Conservation (phyloP, 169 alveolate genomes). For the Eimeria zaria region DNA sequence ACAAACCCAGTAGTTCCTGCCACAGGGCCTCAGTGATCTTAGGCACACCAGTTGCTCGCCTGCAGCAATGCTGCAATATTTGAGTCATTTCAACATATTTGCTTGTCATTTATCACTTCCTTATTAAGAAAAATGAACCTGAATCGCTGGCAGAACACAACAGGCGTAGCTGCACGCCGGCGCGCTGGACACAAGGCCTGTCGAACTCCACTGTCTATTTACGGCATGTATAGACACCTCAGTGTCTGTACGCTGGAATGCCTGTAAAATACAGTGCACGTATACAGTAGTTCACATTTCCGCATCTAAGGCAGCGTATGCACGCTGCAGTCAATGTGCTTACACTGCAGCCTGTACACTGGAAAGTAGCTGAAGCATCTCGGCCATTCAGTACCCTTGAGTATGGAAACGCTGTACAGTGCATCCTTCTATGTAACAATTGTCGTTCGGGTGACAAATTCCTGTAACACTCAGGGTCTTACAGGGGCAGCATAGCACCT, state of each 20-base stretch:
- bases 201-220: neutral
- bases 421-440: too few species aligned
- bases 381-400: neutral
- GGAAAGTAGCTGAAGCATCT: neutral
- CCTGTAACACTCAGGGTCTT: neutral
- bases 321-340: neutral
- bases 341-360: neutral
- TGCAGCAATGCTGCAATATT: neutral
- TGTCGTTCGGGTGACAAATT: neutral
- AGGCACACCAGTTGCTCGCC: slow-evolving; percentile 14
- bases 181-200: neutral
- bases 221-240: neutral
- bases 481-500: neutral
- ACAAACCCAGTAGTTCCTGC: slow-evolving; percentile 14
- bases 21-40: slow-evolving; percentile 11
- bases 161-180: neutral
- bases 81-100: neutral
- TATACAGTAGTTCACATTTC: neutral
- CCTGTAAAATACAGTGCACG: neutral
- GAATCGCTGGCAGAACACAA: neutral
- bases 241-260: neutral
- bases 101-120: neutral
- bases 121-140: neutral
- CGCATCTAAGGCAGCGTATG: neutral
- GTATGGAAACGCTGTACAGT: neutral